Evolutionary conservation across 768 basidiomycete genomes (phyloP).

Genomic region (Scleroderma citrinum): DNA sequence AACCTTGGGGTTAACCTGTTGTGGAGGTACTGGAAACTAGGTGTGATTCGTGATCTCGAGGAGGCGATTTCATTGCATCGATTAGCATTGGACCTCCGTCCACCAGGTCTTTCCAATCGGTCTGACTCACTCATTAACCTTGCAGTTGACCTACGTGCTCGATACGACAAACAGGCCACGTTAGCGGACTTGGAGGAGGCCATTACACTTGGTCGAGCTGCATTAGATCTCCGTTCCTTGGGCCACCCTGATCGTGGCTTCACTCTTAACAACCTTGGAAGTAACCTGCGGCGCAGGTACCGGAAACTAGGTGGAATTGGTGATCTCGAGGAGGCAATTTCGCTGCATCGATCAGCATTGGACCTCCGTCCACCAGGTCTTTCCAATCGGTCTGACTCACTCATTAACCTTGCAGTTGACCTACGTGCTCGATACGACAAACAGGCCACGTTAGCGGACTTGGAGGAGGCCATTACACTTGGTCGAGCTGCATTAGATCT

Average conservation of each 20-base stretch:
- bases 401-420: neutral
- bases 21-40: neutral
- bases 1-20: neutral
- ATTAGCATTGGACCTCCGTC: neutral
- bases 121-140: neutral
- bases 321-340: neutral
- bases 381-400: neutral
- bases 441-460: neutral
- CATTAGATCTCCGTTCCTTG: neutral
- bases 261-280: slow-evolving; percentile 1
- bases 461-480: neutral
- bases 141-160: neutral
- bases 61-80: neutral
- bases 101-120: neutral
- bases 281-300: slow-evolving; percentile 36
- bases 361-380: neutral
- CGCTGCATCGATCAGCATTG: neutral
- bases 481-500: neutral
- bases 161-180: too few relatives aligned
- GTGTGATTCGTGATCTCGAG: too few relatives aligned
- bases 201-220: neutral
- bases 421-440: neutral
- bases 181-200: neutral
- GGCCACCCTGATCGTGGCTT: neutral
- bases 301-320: neutral